Percentiles rank a stretch among this genome's conserved stretches.
Conservation (phyloP, 768 basidiomycete genomes). For the Baorangia bicolor region DNA sequence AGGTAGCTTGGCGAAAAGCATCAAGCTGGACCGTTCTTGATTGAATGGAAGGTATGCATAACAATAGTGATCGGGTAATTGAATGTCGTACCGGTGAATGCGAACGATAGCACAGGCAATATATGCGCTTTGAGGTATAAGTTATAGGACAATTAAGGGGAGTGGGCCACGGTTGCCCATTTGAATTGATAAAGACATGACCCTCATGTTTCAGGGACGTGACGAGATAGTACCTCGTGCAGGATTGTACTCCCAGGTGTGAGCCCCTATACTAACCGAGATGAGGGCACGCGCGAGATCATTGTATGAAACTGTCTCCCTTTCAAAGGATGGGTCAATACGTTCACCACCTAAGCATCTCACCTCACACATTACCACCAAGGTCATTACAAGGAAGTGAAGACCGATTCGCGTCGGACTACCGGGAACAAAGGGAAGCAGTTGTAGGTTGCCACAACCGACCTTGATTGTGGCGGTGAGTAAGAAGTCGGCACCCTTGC, state of each 20-base stretch:
- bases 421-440: not conserved
- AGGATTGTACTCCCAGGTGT: not conserved
- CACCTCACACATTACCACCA: not conserved
- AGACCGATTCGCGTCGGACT: not conserved
- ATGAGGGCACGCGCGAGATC: not conserved
- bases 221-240: not conserved
- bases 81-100: not conserved
- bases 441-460: not conserved
- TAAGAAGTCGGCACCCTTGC: not conserved
- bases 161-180: not conserved
- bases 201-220: slow-evolving; percentile 13
- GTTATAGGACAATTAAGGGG: not conserved
- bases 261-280: not conserved
- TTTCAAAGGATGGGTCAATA: not conserved
- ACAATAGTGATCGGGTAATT: not conserved
- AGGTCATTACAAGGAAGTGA: not conserved
- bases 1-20: slow-evolving; percentile 17
- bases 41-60: slow-evolving; percentile 7
- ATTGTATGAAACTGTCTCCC: not conserved
- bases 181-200: not conserved
- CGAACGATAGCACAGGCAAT: not conserved
- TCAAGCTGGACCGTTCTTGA: slow-evolving; percentile 18
- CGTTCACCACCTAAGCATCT: not conserved
- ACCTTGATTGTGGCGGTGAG: not conserved
- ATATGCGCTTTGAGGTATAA: not conserved